Evolutionary conservation across 345 rosid genomes (phyloP).

Genomic region (Acer yangbiense): DNA sequence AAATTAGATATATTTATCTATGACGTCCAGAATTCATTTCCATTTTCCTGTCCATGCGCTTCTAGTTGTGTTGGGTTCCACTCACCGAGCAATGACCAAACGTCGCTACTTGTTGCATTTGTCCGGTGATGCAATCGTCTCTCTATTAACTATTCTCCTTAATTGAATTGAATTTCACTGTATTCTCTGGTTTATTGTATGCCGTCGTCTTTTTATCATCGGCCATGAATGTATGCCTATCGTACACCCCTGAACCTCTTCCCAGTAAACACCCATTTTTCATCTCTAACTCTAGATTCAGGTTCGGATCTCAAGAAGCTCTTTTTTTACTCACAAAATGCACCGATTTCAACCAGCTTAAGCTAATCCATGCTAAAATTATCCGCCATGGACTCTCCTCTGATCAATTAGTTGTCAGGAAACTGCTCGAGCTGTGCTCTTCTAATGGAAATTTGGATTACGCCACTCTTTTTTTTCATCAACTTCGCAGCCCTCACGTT

Average conservation of each 20-base stretch:
- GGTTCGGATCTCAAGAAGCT: constrained; percentile 47
- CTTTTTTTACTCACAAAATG: constrained; percentile 43
- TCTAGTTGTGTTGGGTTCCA: too few species aligned
- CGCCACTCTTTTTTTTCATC: constrained; percentile 57
- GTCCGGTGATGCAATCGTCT: neutral
- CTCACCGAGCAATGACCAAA: too few species aligned
- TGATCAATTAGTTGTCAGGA: constrained; percentile 60
- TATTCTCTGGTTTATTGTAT: neutral
- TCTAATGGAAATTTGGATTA: constrained; percentile 43
- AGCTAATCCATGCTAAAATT: constrained; percentile 57
- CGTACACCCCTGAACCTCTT: constrained; percentile 27
- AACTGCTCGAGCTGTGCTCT: constrained; percentile 52
- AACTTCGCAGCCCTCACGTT: constrained; percentile 36
- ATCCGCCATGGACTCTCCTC: constrained; percentile 46
- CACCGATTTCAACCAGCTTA: constrained; percentile 51
- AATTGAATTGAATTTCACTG: neutral
- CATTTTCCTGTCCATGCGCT: neutral
- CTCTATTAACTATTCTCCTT: neutral
- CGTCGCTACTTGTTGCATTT: neutral
- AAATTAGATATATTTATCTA: neutral
- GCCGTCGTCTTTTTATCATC: neutral
- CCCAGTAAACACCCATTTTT: constrained; percentile 12
- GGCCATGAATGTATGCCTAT: constrained; percentile 39
- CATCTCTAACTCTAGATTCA: neutral
- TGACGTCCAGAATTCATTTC: neutral